These are phyloP conservation scores for Ogataea siamensis DNA, from an alignment of 805 yeast species.

Conservation along the genomic window DNA sequence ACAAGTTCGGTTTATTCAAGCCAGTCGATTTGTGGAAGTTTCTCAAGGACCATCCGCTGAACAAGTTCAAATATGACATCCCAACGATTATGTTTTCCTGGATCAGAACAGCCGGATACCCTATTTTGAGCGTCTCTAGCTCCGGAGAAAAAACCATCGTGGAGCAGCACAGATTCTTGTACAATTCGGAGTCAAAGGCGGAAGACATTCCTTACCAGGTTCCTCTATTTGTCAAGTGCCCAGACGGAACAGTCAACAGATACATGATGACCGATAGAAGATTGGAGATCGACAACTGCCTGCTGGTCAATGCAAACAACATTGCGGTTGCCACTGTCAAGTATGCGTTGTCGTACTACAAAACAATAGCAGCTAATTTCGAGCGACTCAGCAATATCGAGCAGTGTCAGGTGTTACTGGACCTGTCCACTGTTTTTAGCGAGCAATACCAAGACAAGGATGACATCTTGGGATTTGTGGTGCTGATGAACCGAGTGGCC, in stretches of 20 bases:
- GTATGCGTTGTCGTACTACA: conserved; percentile 36
- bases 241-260: conserved; percentile 37
- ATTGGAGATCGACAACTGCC: conserved; percentile 22
- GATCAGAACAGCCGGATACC: conserved; percentile 60
- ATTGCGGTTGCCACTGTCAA: conserved; percentile 49
- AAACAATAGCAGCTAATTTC: conserved; percentile 27
- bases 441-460: conserved; percentile 31
- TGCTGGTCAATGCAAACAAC: conserved; percentile 44
- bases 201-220: conserved; percentile 63
- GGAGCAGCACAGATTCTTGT: conserved; percentile 40
- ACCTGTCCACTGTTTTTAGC: conserved; percentile 40
- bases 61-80: conserved; percentile 40
- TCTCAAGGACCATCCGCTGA: conserved; percentile 28
- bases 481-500: conserved; percentile 31
- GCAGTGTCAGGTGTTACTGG: conserved; percentile 37
- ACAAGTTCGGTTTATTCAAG: conserved; percentile 41
- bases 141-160: conserved; percentile 32
- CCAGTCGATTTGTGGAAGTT: conserved; percentile 54
- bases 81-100: conserved; percentile 55
- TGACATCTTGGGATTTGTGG: conserved; percentile 35
- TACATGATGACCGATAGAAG: conserved; percentile 44
- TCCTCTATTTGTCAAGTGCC: conserved; percentile 48
- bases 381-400: conserved; percentile 32
- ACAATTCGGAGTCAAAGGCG: conserved; percentile 28
- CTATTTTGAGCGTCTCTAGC: conserved; percentile 42